Percentiles rank a stretch among this genome's conserved stretches.
Evolutionary conservation across 768 basidiomycete genomes (phyloP).

Genomic region (Ramaria sp.): DNA sequence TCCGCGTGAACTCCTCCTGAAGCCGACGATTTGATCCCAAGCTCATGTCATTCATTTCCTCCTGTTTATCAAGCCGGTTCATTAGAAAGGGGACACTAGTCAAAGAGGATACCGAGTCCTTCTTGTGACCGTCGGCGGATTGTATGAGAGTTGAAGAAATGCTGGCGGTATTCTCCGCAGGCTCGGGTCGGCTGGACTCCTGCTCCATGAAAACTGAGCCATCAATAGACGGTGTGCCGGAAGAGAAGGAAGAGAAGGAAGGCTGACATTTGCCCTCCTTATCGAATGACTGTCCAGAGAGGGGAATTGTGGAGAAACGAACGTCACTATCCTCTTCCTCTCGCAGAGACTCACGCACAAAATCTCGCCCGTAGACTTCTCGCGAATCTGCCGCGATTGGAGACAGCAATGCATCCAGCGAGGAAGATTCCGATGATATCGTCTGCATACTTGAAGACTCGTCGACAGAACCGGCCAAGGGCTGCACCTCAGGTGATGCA

Average conservation of each 20-base stretch:
- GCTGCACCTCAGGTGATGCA: not conserved
- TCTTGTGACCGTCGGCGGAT: constrained; percentile 37
- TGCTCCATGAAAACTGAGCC: constrained; percentile 10
- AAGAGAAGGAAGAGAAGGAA: constrained; percentile 20
- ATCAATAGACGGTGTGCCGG: constrained; percentile 15
- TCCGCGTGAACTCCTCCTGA: constrained; percentile 65
- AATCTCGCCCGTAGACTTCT: not conserved
- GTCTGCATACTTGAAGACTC: not conserved
- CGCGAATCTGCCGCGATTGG: not conserved
- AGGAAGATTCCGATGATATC: not conserved
- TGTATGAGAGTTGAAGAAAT: constrained; percentile 7
- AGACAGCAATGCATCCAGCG: not conserved
- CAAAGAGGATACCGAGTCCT: constrained; percentile 39
- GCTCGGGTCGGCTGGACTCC: constrained; percentile 6
- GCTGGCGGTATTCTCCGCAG: not conserved
- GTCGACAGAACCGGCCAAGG: not conserved
- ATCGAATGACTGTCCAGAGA: constrained; percentile 22
- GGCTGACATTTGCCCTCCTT: constrained; percentile 19
- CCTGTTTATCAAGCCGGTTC: constrained; percentile 41
- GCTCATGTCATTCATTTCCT: constrained; percentile 34
- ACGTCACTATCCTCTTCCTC: constrained; percentile 23
- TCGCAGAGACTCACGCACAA: not conserved
- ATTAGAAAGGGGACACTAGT: constrained; percentile 45
- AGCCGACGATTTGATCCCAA: constrained; percentile 59
- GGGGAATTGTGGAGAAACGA: constrained; percentile 42